Conservation (phyloP, 495 filamentous ascomycete species). For the Halenospora varia region DNA sequence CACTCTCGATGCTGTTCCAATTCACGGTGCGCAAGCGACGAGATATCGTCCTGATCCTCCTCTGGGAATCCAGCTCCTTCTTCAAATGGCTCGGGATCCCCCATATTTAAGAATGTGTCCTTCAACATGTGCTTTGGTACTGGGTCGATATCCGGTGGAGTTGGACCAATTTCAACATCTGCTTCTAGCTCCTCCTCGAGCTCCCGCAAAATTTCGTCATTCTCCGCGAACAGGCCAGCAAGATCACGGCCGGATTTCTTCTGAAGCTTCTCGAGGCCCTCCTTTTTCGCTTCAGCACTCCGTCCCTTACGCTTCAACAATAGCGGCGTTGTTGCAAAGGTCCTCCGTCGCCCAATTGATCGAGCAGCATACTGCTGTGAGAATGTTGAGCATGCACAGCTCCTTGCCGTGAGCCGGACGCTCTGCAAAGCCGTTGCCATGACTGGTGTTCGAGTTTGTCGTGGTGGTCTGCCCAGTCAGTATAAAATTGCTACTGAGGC, state of each 20-base stretch:
- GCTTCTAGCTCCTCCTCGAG: constrained; percentile 1
- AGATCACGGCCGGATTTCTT: too few species aligned
- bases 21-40: constrained; percentile 73
- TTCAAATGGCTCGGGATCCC: constrained; percentile 30
- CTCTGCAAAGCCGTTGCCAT: constrained; percentile 48
- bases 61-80: constrained; percentile 48
- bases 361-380: constrained; percentile 21
- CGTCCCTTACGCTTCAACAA: constrained; percentile 12
- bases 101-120: constrained; percentile 47
- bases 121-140: constrained; percentile 35
- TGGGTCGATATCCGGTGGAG: not conserved
- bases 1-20: constrained; percentile 86
- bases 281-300: not conserved
- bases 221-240: too few species aligned
- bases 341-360: constrained; percentile 27
- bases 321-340: constrained; percentile 36
- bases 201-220: not conserved
- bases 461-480: not conserved
- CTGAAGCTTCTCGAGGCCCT: not conserved
- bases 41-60: constrained; percentile 75
- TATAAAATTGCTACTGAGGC: constrained; percentile 10
- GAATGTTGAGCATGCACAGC: constrained; percentile 29
- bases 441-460: constrained; percentile 16
- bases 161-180: constrained; percentile 3
- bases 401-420: constrained; percentile 42